These are phyloP conservation scores for Kwoniella dejecticola DNA, from an alignment of 768 basidiomycete species.

Conservation along the genomic window DNA sequence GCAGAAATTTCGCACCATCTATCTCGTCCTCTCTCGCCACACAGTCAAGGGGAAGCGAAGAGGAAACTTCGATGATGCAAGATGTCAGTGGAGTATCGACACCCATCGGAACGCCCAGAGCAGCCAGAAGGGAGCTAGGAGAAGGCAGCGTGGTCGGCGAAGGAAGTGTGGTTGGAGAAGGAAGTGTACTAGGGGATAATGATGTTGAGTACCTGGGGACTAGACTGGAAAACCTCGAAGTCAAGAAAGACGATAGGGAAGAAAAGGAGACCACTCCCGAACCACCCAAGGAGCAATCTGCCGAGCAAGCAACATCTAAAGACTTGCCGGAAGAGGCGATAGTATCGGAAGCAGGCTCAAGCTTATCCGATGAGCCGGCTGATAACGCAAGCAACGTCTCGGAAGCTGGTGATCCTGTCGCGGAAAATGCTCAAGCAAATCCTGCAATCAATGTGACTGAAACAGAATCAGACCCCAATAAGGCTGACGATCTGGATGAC, in stretches of 20 bases:
- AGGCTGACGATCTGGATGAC: conserved; percentile 14
- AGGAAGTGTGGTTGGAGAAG: conserved; percentile 23
- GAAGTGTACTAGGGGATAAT: conserved; percentile 25
- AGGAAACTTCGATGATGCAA: conserved; percentile 35
- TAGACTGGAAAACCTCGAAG: conserved; percentile 18
- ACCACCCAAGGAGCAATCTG: conserved; percentile 13
- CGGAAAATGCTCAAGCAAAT: background rate
- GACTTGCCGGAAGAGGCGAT: background rate
- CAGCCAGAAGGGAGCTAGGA: conserved; percentile 34
- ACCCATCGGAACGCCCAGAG: conserved; percentile 44
- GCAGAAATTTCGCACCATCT: conserved; percentile 17
- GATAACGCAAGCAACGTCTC: conserved; percentile 7
- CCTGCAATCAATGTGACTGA: background rate
- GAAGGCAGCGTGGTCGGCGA: conserved; percentile 20
- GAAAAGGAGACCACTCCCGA: conserved; percentile 28
- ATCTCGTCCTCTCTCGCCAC: conserved; percentile 21
- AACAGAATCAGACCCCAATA: conserved; percentile 3
- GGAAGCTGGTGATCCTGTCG: background rate
- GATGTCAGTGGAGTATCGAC: conserved; percentile 48
- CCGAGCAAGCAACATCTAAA: background rate
- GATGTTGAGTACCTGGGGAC: conserved; percentile 20
- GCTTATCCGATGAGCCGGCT: background rate
- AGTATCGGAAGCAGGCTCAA: background rate
- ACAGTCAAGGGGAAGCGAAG: conserved; percentile 28
- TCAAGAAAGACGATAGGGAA: conserved; percentile 8